Conservation (phyloP, 345 rosid species). For the Turritis glabra region DNA sequence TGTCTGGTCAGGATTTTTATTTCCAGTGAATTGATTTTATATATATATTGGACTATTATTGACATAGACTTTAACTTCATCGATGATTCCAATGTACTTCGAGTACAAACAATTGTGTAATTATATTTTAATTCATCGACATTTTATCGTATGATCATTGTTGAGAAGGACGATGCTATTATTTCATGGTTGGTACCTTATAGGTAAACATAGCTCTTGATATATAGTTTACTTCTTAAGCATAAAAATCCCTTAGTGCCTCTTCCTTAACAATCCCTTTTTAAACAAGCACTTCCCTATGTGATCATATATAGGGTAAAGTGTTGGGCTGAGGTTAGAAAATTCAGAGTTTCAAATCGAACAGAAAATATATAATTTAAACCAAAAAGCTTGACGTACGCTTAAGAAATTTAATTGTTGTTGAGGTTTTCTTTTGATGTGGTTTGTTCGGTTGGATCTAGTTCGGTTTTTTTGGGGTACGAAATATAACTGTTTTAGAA, state of each 20-base stretch:
- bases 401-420: background rate
- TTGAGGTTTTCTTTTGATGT: background rate
- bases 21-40: background rate
- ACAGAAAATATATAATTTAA: background rate
- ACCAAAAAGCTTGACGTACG: too few species aligned
- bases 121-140: background rate
- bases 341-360: background rate
- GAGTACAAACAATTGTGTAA: background rate
- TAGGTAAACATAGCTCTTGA: background rate
- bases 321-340: background rate
- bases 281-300: background rate
- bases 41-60: background rate
- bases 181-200: background rate
- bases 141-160: background rate
- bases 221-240: too few species aligned
- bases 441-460: background rate
- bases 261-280: background rate
- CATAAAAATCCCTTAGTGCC: background rate
- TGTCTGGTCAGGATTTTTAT: background rate
- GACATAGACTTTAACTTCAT: background rate
- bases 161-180: background rate
- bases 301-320: background rate
- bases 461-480: background rate
- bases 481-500: background rate
- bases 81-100: constrained; percentile 6